Conservation (phyloP, 352 stramenopile genomes). For the Phytophthora palmivora region DNA sequence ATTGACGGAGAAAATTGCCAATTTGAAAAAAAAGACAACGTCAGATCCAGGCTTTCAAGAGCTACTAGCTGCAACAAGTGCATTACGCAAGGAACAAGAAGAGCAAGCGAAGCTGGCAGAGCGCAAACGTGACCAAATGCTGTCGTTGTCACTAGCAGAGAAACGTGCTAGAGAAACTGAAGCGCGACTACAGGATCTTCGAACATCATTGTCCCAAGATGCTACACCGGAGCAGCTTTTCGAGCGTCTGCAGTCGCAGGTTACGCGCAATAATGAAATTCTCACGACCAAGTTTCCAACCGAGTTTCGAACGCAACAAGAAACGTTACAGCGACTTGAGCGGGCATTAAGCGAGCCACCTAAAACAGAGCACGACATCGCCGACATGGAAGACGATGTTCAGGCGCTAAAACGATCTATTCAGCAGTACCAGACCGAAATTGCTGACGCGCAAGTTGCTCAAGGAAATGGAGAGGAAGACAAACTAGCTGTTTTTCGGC, state of each 20-base stretch:
- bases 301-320: constrained; percentile 80
- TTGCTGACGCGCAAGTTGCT: constrained; percentile 72
- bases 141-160: constrained; percentile 86
- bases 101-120: constrained; percentile 93
- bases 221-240: constrained; percentile 89
- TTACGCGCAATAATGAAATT: constrained; percentile 78
- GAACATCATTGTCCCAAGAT: constrained; percentile 75
- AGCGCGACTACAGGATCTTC: constrained; percentile 75
- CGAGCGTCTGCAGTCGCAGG: constrained; percentile 81
- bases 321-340: constrained; percentile 82
- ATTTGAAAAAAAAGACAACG: constrained; percentile 90
- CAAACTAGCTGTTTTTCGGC: constrained; percentile 92
- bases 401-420: constrained; percentile 66
- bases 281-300: constrained; percentile 73
- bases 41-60: constrained; percentile 77
- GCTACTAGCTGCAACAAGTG: constrained; percentile 91
- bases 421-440: constrained; percentile 69
- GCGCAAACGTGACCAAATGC: constrained; percentile 90
- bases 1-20: constrained; percentile 91
- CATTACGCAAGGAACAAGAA: constrained; percentile 94
- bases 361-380: constrained; percentile 89
- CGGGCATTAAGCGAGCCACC: constrained; percentile 71
- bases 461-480: constrained; percentile 67
- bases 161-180: constrained; percentile 78
- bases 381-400: constrained; percentile 88